Evolutionary conservation across 2,329 filamentous ascomycete genomes (phyloP), one percentile per base, ranked within the genome.

Genomic region (Ceratocystis cacaofunesta): DNA sequence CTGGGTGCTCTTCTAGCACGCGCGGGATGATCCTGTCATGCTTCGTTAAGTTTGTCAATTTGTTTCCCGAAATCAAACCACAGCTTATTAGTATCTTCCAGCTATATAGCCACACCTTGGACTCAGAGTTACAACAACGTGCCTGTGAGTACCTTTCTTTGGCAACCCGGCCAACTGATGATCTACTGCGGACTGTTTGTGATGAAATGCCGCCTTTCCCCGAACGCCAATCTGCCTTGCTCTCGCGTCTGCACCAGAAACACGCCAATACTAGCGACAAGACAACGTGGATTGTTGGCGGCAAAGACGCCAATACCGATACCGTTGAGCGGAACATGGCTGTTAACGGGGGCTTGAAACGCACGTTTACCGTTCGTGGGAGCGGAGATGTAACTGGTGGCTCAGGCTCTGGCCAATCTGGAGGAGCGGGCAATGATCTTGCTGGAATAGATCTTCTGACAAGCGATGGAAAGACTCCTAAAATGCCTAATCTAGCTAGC

Each of bases 181-280:
- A 97, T 69, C 82, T 99, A 5, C 80, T 99, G 12, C 85, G 94
- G 63, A 97, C 94, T 0, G 86, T 99, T 5, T 96, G 92, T 74
- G 94, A 99, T 71, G 94, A 99, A 74, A 99, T 99, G 95, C 94
- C 94, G 1, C 92, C 94, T 0, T 99, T 97, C 76, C 95, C 94
- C 0, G 92, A 99, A 74, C 82, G 95, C 68, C 87, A 95, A 67
- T 97, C 94, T 4, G 92, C 94, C 1, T 79, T 99, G 32, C 80
- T 99, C 10, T 96, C 92, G 48, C 84, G 94, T 66, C 81, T 99
- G 62, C 92, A 99, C 75, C 91, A 96, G 75, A 97, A 95, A 77
- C 91, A 95, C 71, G 89, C 88, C 61, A 89, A 88, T 68, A 94
- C 90, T 15, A 95, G 90, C 73, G 94, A 99, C 75, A 95, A 95